These are phyloP conservation scores for Telfairia occidentalis DNA, from an alignment of 331 rosid species.

Conservation along the genomic window DNA sequence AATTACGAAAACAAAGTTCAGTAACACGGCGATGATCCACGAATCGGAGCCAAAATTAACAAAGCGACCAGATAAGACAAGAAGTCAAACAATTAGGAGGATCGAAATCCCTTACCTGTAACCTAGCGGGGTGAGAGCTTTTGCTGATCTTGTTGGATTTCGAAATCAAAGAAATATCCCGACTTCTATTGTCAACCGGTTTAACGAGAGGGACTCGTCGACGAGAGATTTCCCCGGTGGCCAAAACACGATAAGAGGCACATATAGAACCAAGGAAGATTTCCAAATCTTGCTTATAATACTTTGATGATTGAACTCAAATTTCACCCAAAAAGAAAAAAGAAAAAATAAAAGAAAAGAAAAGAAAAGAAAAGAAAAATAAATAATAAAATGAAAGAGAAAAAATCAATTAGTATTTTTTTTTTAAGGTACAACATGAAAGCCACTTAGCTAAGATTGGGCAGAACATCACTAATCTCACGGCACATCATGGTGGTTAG, in stretches of 20 bases:
- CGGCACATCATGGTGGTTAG: no score
- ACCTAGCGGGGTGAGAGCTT: conserved; percentile 27
- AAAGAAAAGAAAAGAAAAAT: neutral
- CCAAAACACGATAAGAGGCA: conserved; percentile 4
- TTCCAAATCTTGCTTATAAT: neutral
- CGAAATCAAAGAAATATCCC: neutral
- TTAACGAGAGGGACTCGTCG: neutral
- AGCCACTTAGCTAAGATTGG: no score
- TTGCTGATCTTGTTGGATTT: conserved; percentile 2
- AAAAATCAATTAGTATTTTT: no score
- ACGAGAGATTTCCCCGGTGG: conserved; percentile 11
- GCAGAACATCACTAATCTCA: no score
- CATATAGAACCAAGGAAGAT: neutral
- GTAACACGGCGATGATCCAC: neutral
- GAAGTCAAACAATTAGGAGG: neutral
- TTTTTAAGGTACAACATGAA: no score
- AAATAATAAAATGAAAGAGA: no score
- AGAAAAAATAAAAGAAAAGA: neutral
- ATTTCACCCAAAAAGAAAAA: neutral
- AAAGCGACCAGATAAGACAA: neutral
- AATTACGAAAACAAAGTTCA: neutral
- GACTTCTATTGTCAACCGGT: neutral
- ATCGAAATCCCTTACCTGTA: conserved; percentile 13
- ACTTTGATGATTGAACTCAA: neutral
- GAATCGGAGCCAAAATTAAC: neutral